phyloP scores from a whole-genome alignment of 1,284 basidiomycete species.

The Austroboletus niveus region DNA sequence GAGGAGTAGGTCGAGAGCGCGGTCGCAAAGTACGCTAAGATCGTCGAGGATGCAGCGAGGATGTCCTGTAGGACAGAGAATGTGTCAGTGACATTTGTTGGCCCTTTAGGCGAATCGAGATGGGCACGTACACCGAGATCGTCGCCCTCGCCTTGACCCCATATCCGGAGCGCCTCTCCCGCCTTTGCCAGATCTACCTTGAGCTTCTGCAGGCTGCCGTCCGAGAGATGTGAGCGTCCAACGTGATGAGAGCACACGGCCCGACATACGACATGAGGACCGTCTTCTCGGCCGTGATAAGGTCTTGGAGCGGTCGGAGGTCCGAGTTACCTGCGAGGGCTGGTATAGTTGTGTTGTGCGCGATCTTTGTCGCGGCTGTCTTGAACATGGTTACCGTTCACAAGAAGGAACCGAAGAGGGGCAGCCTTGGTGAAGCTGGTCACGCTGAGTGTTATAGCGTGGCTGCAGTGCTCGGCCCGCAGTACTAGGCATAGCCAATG shows the following conservation, averaged over 20 bases:
- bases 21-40: conserved; percentile 69
- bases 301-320: conserved; percentile 78
- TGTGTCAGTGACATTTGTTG: not conserved
- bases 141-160: conserved; percentile 86
- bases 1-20: conserved; percentile 73
- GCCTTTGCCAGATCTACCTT: conserved; percentile 69
- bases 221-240: not conserved
- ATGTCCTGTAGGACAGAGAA: conserved; percentile 56
- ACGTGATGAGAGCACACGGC: not conserved
- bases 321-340: conserved; percentile 80
- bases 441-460: too few relatives aligned
- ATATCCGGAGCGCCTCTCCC: conserved; percentile 71
- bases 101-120: too few relatives aligned
- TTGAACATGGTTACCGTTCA: conserved; percentile 57
- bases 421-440: too few relatives aligned
- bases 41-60: conserved; percentile 66
- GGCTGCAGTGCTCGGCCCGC: not conserved
- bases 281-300: conserved; percentile 87
- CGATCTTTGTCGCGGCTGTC: conserved; percentile 72
- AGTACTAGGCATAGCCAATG: not conserved
- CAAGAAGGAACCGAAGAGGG: not conserved
- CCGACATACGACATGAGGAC: conserved; percentile 68
- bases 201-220: conserved; percentile 58
- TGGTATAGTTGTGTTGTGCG: conserved; percentile 81
- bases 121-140: conserved; percentile 70